phyloP scores from a whole-genome alignment of 1,284 basidiomycete genomes.

The Pseudozyma tsukubaensis region DNA sequence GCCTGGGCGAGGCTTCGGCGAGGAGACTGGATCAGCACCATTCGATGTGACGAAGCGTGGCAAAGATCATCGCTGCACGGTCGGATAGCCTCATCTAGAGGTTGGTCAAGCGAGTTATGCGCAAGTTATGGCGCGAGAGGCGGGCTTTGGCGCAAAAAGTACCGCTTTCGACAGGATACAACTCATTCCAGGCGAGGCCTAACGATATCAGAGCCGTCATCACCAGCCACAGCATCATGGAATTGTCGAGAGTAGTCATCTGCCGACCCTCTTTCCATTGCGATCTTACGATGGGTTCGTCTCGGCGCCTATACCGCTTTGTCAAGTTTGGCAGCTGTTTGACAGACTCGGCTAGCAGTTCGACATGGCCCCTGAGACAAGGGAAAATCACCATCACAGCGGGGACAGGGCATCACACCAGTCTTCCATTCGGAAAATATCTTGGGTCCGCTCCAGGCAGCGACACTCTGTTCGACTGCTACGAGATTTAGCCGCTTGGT shows the following conservation, averaged over 20 bases:
- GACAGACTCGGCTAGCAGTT: slow-evolving; percentile 17
- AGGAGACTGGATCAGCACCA: slow-evolving; percentile 1
- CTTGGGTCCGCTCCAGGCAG: background rate
- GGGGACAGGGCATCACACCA: background rate
- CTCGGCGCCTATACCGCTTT: background rate
- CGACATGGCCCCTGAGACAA: slow-evolving; percentile 12
- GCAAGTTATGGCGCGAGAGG: background rate
- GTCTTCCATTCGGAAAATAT: too few relatives aligned
- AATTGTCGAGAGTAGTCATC: background rate
- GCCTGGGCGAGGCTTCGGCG: background rate
- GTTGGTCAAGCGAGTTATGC: background rate
- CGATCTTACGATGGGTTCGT: background rate
- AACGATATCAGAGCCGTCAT: background rate
- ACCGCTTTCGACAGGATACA: too few relatives aligned
- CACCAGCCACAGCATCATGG: background rate
- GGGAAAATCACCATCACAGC: background rate
- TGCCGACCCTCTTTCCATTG: background rate
- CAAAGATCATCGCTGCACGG: background rate
- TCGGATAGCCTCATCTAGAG: slow-evolving; percentile 15
- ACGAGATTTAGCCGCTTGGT: background rate
- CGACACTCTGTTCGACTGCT: background rate
- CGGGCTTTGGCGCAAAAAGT: too few relatives aligned
- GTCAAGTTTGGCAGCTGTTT: slow-evolving; percentile 20
- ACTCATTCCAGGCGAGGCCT: background rate
- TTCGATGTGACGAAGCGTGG: background rate